Conservation (phyloP, 176 grass and related monocot genomes). For the Chloris gayana region DNA sequence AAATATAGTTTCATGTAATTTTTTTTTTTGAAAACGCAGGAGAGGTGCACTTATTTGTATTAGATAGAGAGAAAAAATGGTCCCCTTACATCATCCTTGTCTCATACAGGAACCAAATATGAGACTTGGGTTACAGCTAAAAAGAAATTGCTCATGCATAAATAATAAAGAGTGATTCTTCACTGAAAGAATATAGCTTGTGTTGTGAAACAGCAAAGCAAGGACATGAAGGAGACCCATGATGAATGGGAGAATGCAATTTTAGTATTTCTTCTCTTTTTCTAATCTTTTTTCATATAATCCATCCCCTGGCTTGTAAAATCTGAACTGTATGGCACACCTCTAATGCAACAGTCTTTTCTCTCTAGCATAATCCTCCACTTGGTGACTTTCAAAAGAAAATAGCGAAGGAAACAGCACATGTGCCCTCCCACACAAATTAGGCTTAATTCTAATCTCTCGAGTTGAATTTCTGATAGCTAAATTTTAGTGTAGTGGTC, state of each 20-base stretch:
- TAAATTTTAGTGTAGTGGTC: slow-evolving; percentile 1
- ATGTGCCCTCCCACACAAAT: too few species aligned
- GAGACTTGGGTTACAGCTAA: too few species aligned
- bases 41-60: too few species aligned
- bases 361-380: neutral
- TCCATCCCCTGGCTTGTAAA: neutral
- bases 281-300: neutral
- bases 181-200: slow-evolving; percentile 11
- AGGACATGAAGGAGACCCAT: neutral
- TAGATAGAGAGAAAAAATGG: too few species aligned
- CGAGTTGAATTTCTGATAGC: slow-evolving; percentile 1
- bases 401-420: too few species aligned
- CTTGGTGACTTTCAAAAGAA: too few species aligned
- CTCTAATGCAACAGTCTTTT: neutral
- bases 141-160: slow-evolving; percentile 12
- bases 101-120: too few species aligned
- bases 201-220: slow-evolving; percentile 9
- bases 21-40: too few species aligned
- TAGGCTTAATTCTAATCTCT: too few species aligned
- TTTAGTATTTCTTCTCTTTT: neutral
- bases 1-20: slow-evolving; percentile 17
- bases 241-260: neutral
- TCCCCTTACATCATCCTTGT: too few species aligned
- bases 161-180: neutral
- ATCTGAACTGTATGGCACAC: neutral